Base-by-base conservation (phyloP, 352 stramenopile species). In the Pythium plurisporium region DNA sequence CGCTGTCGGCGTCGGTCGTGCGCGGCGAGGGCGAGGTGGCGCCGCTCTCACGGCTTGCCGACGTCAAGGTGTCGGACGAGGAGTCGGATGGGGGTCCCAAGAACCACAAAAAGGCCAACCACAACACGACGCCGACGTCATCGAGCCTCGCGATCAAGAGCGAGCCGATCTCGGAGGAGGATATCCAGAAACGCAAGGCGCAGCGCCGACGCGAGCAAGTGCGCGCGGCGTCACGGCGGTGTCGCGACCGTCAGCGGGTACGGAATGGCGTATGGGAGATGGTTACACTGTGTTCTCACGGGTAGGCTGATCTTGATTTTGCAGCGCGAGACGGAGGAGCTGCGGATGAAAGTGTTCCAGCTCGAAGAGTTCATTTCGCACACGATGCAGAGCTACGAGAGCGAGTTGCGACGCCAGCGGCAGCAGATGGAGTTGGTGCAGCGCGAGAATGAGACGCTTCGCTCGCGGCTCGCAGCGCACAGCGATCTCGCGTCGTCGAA, bases 271-370 rank as follows among this genome's bases (percentile, higher is more conserved):
- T n/a, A n/a, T n/a, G n/a, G n/a, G n/a, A n/a, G n/a, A n/a, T n/a
- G n/a, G n/a, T n/a, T n/a, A n/a, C n/a, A n/a, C n/a, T n/a, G n/a
- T n/a, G n/a, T n/a, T n/a, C n/a, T n/a, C n/a, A n/a, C n/a, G n/a
- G n/a, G n/a, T n/a, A n/a, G n/a, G n/a, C n/a, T n/a, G n/a, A n/a
- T n/a, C n/a, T n/a, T n/a, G n/a, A n/a, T 8, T 56, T 11, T 49
- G 30, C 29, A 75, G 41, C 80, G 79, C 48, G 77, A 87, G 64
- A 87, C 77, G 2, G 77, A 87, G 41, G 77, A 87, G 43, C 69
- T 87, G 4, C 74, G 77, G 12, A 74, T 76, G 61, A 85, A 87
- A 38, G 77, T 87, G 25, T 85, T 86, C 48, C 73, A 87, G 62
- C 57, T 87, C 8, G 74, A 87, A 27, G 77, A 87, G 54, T 86